Evolutionary conservation across 2,329 filamentous ascomycete genomes (phyloP).

Genomic region (Bipolaris bicolor): DNA sequence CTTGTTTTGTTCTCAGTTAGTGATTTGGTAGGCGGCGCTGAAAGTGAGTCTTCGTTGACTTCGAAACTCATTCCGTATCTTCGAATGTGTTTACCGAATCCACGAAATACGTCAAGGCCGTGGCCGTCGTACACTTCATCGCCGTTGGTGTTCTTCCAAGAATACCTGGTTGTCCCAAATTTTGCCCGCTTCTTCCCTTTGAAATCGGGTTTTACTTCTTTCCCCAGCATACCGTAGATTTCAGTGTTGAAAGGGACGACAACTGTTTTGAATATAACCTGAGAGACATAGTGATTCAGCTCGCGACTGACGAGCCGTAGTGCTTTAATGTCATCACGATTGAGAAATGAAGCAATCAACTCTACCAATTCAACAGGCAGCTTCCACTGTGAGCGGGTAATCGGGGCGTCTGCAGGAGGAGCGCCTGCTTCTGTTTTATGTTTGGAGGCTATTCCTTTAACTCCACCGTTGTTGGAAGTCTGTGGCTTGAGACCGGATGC

Average conservation of each 20-base stretch:
- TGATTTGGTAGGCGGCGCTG: constrained; percentile 62
- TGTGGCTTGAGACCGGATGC: constrained; percentile 3
- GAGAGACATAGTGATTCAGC: constrained; percentile 64
- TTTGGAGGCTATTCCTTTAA: not conserved
- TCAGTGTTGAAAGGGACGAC: constrained; percentile 70
- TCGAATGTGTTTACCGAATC: constrained; percentile 65
- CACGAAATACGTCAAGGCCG: constrained; percentile 66
- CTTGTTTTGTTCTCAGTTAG: constrained; percentile 61
- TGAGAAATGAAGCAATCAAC: constrained; percentile 61
- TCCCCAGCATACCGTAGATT: constrained; percentile 62
- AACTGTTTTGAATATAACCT: constrained; percentile 65
- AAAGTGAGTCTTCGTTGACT: constrained; percentile 61
- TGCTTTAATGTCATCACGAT: constrained; percentile 63
- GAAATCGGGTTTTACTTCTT: constrained; percentile 42
- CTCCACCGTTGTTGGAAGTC: not conserved
- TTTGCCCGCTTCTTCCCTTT: constrained; percentile 47
- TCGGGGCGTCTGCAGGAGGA: not conserved
- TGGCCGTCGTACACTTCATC: constrained; percentile 60
- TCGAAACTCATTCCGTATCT: constrained; percentile 73
- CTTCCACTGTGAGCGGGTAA: constrained; percentile 47
- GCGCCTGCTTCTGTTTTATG: not conserved
- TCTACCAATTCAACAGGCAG: constrained; percentile 69
- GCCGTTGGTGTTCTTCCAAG: constrained; percentile 53
- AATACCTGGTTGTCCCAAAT: constrained; percentile 36
- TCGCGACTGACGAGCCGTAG: constrained; percentile 67